phyloP scores from a whole-genome alignment of 2,329 filamentous ascomycete genomes.

The Dissoconium aciculare region DNA sequence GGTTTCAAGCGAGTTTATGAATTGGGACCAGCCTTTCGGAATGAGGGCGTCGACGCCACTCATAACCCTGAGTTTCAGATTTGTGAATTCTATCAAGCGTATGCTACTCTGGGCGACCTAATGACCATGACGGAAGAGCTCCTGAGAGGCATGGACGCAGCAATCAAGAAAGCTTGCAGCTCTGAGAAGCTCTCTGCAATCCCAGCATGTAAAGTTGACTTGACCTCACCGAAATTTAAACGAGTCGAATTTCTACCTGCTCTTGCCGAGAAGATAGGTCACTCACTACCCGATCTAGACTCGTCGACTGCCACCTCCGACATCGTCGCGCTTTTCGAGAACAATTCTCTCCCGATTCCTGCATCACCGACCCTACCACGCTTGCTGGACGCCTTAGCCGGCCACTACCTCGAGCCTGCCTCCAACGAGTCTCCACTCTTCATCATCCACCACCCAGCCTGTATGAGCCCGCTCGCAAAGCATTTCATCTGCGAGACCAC shows the following conservation, averaged over 20 bases:
- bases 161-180: conserved; percentile 32
- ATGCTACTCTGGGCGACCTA: conserved; percentile 59
- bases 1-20: conserved; percentile 84
- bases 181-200: conserved; percentile 10
- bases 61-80: conserved; percentile 97
- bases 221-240: conserved; percentile 29
- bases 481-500: conserved; percentile 55
- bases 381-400: conserved; percentile 69
- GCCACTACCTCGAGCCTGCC: conserved; percentile 60
- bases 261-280: conserved; percentile 53
- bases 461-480: conserved; percentile 83
- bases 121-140: conserved; percentile 63
- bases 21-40: conserved; percentile 81
- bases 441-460: conserved; percentile 77
- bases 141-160: conserved; percentile 30
- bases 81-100: conserved; percentile 91
- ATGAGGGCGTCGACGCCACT: conserved; percentile 72
- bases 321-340: conserved; percentile 41
- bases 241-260: conserved; percentile 69
- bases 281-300: conserved; percentile 39
- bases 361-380: conserved; percentile 44
- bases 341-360: conserved; percentile 36
- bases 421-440: conserved; percentile 59
- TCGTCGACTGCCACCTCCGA: conserved; percentile 40
- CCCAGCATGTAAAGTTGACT: conserved; percentile 18